These are phyloP conservation scores for Pelargonium citronellum DNA, from an alignment of 441 rosid species.

Conservation along the genomic window DNA sequence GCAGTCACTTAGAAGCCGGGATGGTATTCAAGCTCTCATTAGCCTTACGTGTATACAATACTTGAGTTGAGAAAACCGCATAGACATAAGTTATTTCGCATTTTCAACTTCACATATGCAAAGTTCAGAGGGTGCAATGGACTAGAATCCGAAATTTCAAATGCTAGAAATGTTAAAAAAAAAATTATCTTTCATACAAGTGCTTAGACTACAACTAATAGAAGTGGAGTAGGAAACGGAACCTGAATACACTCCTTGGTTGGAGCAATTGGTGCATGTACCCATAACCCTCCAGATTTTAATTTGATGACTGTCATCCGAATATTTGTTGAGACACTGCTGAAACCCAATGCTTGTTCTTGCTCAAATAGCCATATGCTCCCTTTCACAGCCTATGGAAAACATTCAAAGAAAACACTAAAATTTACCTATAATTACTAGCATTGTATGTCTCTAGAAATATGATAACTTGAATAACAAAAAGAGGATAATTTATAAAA, in stretches of 20 bases:
- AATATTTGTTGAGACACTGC: conserved; percentile 91
- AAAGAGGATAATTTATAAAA: neutral
- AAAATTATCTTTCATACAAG: too few species aligned
- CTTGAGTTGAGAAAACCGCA: too few species aligned
- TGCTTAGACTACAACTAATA: neutral
- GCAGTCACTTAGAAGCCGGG: too few species aligned
- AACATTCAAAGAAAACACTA: neutral
- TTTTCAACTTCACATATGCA: too few species aligned
- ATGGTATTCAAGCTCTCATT: too few species aligned
- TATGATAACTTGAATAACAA: neutral
- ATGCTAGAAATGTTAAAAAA: too few species aligned
- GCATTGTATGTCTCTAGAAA: neutral
- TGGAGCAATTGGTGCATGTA: conserved; percentile 99
- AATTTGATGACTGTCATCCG: conserved; percentile 92
- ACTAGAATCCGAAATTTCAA: too few species aligned
- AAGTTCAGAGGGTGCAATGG: too few species aligned
- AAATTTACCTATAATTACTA: neutral
- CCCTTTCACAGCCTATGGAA: conserved; percentile 64
- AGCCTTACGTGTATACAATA: too few species aligned
- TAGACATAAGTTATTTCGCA: too few species aligned
- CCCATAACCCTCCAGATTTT: conserved; percentile 95
- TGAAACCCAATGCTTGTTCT: conserved; percentile 96
- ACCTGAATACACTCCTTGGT: conserved; percentile 91
- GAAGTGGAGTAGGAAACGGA: neutral
- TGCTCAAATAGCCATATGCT: conserved; percentile 91